Evolutionary conservation across 352 stramenopile species (phyloP), one percentile per base, ranked within the genome.

Genomic region (Nothophytophthora sp.): DNA sequence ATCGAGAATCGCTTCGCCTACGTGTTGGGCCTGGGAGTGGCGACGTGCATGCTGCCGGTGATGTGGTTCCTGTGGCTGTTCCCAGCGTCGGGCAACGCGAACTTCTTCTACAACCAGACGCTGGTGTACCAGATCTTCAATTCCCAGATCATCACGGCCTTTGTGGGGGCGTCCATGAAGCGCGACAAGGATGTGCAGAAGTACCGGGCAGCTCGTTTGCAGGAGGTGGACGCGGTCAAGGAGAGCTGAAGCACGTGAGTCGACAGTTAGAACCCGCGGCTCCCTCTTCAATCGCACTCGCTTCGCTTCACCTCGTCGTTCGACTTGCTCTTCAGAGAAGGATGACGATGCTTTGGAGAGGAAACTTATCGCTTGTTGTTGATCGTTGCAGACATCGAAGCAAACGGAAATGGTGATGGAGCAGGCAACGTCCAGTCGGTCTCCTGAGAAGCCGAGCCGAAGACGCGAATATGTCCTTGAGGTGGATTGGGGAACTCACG

Each of bases 21-120:
- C 55, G 74, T 72, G 8, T 54, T 91, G 11, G 84, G 84, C 2
- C 55, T 95, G 13, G 72, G 60, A 23, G 78, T 84, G 0, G 81
- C 81, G 13, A 85, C 77, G 7, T 88, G 71, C 49, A 83, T 95
- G 67, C 53, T 95, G 33, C 81, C 81, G 18, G 73, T 92, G 18
- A 95, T 95, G 84, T 91, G 77, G 73, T 92, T 90, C 45, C 60
- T 95, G n/a, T 95, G 84, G 84, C 51, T 95, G 30, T 95, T 86
- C 40, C 81, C 84, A 6, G 84, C 76, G 11, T 92, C 81, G 9
- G 84, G 84, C 18, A 95, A 95, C 55, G 80, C 84, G n/a, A 95
- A 95, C 50, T 95, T 95, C 56, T 95, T 90, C 48, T 95, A 92
- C 67, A 92, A 91, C 63, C 81, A 92, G 61, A 95, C 84, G 28